Percentiles rank a stretch among this genome's conserved stretches.
These are phyloP conservation scores for Pseudogymnoascus sp. DNA, from an alignment of 2,329 filamentous ascomycete genomes.

Conservation along the genomic window DNA sequence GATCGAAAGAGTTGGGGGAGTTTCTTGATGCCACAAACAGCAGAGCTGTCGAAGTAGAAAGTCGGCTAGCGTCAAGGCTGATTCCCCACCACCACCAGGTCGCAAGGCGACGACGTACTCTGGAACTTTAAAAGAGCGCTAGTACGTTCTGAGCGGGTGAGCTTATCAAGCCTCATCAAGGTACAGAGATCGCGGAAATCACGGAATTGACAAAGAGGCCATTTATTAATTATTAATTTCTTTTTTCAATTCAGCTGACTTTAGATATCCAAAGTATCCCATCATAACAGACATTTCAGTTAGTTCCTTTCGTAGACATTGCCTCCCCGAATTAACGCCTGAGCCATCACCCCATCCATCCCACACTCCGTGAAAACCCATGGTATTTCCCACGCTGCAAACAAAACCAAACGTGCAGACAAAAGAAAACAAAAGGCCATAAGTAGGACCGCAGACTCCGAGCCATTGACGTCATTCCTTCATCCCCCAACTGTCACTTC, in stretches of 20 bases:
- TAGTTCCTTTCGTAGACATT: background rate
- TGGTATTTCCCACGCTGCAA: background rate
- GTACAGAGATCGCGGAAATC: background rate
- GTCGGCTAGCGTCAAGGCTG: background rate
- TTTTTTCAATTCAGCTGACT: background rate
- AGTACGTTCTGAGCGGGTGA: background rate
- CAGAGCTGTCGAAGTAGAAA: slow-evolving; percentile 3
- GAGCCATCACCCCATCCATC: background rate
- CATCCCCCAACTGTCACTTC: background rate
- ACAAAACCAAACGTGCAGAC: background rate
- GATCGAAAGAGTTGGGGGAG: background rate
- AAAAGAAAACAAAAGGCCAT: background rate
- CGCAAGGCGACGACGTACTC: slow-evolving; percentile 1
- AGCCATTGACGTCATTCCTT: background rate
- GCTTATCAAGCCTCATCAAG: background rate
- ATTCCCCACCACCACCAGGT: slow-evolving; percentile 1
- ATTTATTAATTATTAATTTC: background rate
- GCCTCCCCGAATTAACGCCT: background rate
- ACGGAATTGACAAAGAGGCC: background rate
- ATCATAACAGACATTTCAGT: background rate
- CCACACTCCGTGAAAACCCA: slow-evolving; percentile 1
- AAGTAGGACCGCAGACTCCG: background rate
- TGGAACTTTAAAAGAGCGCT: background rate
- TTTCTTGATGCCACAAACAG: background rate
- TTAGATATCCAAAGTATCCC: background rate